Percentiles rank a stretch among this genome's conserved stretches.
Conservation (phyloP, 2,329 filamentous ascomycete species). For the Penicillium sp. region DNA sequence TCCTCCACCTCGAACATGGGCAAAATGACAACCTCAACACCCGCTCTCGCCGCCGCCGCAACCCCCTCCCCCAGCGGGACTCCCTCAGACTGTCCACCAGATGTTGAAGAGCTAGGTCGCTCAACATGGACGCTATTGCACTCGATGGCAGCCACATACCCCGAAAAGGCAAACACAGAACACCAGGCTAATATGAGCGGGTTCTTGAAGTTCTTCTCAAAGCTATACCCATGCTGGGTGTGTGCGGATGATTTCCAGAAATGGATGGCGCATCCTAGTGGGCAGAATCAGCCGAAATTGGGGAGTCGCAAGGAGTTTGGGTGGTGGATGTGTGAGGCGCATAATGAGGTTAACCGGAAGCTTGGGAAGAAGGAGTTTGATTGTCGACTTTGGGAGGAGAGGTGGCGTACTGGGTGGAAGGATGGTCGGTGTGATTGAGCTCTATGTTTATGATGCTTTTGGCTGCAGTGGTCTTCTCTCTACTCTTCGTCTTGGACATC, state of each 20-base stretch:
- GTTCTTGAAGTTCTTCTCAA: slow-evolving; percentile 79
- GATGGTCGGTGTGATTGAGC: slow-evolving; percentile 64
- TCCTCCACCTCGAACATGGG: slow-evolving; percentile 14
- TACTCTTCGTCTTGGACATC: slow-evolving; percentile 9
- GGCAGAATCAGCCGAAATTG: slow-evolving; percentile 61
- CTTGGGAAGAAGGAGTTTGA: slow-evolving; percentile 89
- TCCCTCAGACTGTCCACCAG: slow-evolving; percentile 75
- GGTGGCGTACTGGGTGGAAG: slow-evolving; percentile 86
- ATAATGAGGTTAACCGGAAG: slow-evolving; percentile 61
- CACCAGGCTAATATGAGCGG: slow-evolving; percentile 73
- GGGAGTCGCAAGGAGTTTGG: slow-evolving; percentile 50
- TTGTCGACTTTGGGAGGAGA: slow-evolving; percentile 85
- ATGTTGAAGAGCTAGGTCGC: slow-evolving; percentile 82
- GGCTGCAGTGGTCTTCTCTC: slow-evolving; percentile 6
- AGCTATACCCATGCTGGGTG: slow-evolving; percentile 91
- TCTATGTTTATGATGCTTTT: neutral
- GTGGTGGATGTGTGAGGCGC: slow-evolving; percentile 51
- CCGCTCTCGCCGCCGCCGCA: slow-evolving; percentile 34
- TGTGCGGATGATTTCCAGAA: slow-evolving; percentile 87
- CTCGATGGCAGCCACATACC: slow-evolving; percentile 85
- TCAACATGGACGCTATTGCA: slow-evolving; percentile 93
- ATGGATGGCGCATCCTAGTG: slow-evolving; percentile 65
- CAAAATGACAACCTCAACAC: slow-evolving; percentile 33
- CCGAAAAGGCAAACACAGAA: slow-evolving; percentile 61
- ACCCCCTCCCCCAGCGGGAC: slow-evolving; percentile 30